Base-by-base conservation (phyloP, 1,284 basidiomycete genomes). In the Phenoliferia sp. region DNA sequence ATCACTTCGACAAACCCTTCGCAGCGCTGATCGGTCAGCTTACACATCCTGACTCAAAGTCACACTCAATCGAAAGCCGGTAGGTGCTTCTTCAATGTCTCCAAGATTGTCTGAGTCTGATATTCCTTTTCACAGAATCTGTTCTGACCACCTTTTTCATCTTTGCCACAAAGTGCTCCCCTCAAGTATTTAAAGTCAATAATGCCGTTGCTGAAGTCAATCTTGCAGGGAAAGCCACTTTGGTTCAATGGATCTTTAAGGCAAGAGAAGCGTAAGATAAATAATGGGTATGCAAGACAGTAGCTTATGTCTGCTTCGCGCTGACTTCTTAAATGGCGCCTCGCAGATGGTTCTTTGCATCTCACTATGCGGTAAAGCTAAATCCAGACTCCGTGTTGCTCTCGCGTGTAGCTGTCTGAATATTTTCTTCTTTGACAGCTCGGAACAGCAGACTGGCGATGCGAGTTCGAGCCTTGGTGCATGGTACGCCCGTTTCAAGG, bases 171-270 rank as follows among this genome's bases (percentile, higher is more conserved):
- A 57, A 55, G 26, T 56, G 50, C 57, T 35, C n/a, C 48, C 19
- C 36, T 19, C n/a, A n/a, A 5, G 6, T 22, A 44, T 12, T 22
- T 12, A 12, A 44, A 22, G 22, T 22, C 22, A 22, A 44, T 44
- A 44, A 44, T 12, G 12, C 6, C 36, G 5, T 35, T 17, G 6
- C 33, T 17, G 3, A 7, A 6, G 9, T 19, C 6, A 33, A 67
- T 62, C n/a, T n/a, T n/a, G n/a, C n/a, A 59, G 29, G 69, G 69
- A 0, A 33, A 59, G 16, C 70, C 70, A 0, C 32, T 72, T 3
- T 73, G 72, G 72, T 73, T 66, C 64, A 73, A 73, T 52, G 72
- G 72, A 0, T 61, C 58, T 2, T 56, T 73, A 16, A 68, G 67
- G 62, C 64, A 68, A 61, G 65, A 73, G 63, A 73, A 73, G 60